These are phyloP conservation scores for Capsaspora owczarzaki DNA, from an alignment of 78 protist genomes.

Conservation along the genomic window DNA sequence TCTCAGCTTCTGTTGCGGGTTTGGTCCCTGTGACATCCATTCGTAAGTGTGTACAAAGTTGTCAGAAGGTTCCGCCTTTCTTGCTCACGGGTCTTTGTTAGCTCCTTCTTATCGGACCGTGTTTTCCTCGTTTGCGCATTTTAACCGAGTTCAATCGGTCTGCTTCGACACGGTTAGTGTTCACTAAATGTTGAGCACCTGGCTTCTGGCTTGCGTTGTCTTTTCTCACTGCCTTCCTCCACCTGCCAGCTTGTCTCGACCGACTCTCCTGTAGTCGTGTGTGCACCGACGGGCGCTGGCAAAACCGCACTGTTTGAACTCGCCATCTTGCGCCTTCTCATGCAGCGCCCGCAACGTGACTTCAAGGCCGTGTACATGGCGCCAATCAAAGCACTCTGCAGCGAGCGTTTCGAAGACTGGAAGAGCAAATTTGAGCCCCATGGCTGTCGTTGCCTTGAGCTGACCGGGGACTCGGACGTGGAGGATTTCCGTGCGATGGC, in stretches of 20 bases:
- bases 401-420: conserved; percentile 44
- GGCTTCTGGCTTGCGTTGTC: neutral
- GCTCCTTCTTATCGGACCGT: no score
- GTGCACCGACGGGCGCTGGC: conserved; percentile 66
- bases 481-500: neutral
- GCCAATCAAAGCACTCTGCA: conserved; percentile 55
- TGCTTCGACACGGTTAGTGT: conserved; percentile 2
- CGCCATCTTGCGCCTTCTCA: conserved; percentile 21
- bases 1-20: no score
- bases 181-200: neutral
- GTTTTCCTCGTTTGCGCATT: conserved; percentile 7
- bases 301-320: conserved; percentile 59
- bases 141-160: conserved; percentile 18
- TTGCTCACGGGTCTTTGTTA: no score
- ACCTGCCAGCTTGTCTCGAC: neutral
- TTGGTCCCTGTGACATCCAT: no score
- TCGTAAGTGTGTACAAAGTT: no score
- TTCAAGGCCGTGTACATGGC: conserved; percentile 53
- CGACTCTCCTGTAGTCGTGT: conserved; percentile 24
- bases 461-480: conserved; percentile 40
- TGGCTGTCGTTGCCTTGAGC: neutral
- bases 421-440: conserved; percentile 26
- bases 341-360: neutral
- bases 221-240: neutral
- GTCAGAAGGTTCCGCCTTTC: no score